phyloP scores from a whole-genome alignment of 352 stramenopile genomes.

The Pilasporangium apinafurcum region DNA sequence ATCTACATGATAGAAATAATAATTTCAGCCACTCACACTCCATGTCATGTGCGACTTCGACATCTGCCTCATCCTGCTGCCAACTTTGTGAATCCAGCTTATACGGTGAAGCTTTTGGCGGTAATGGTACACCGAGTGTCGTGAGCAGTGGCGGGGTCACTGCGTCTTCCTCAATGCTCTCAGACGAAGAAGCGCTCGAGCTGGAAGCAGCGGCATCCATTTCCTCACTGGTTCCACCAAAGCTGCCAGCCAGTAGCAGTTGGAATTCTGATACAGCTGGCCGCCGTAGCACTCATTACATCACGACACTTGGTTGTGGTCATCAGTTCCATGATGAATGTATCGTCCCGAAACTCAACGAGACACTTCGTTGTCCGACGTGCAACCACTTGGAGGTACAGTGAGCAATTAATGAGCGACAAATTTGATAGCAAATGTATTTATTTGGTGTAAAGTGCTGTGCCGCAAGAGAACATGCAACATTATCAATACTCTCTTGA shows the following conservation, averaged over 20 bases:
- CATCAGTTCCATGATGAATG: conserved; percentile 84
- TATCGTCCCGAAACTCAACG: conserved; percentile 73
- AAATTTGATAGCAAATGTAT: not conserved
- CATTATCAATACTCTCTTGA: not conserved
- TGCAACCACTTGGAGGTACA: conserved; percentile 42
- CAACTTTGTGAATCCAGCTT: conserved; percentile 35
- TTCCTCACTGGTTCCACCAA: no score
- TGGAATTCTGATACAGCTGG: conserved; percentile 3
- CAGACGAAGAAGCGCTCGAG: not conserved
- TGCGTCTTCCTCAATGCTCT: conserved; percentile 6
- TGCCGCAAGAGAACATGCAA: no score
- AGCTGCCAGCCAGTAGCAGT: conserved; percentile 3
- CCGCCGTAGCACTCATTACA: conserved; percentile 35
- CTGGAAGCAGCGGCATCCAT: not conserved
- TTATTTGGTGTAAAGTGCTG: no score
- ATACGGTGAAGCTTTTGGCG: conserved; percentile 32
- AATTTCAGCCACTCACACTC: no score
- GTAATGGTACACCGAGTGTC: conserved; percentile 3
- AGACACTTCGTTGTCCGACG: conserved; percentile 56
- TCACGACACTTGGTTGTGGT: conserved; percentile 65
- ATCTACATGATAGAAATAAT: no score
- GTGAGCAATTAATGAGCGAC: conserved; percentile 2
- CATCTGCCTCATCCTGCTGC: no score
- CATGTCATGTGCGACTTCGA: conserved; percentile 10
- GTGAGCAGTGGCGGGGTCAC: conserved; percentile 6